Evolutionary conservation across 352 stramenopile species (phyloP), one percentile per base, ranked within the genome.

Genomic region (Halophytophthora polymorphica): DNA sequence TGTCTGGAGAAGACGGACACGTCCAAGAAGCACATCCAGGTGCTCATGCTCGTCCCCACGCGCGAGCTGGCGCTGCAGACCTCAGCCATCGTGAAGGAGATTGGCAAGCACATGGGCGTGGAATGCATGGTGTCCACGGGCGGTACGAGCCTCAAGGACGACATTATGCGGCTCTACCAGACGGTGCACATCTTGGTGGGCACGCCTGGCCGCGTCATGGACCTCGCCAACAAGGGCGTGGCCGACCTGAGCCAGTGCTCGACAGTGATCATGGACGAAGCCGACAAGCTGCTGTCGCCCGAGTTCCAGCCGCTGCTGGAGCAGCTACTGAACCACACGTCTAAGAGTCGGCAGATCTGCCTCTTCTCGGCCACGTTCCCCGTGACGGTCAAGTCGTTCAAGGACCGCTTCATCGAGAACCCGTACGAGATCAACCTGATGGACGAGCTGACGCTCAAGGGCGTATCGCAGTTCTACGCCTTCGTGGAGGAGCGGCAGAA

Each of bases 361-460:
- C 85, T 99, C 17, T 99, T 99, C 68, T 99, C 93, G 47, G 98
- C 98, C 13, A 99, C 98, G n/a, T 99, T 99, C 70, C 97, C 97
- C 0, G 96, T 99, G 23, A 98, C 96, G 42, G 97, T 99, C 29
- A 99, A 99, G 78, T 75, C 84, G 25, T 99, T 99, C 77, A 99
- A 98, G 71, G 89, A 99, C 71, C 95, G 98, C 53, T 98, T 98
- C 61, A 96, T 99, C 28, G 86, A 96, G 18, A 98, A 98, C 63
- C 95, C 97, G 45, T 99, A 99, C 76, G 96, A 98, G 72, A 99
- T 99, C 77, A 99, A 99, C 72, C 85, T 99, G 38, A 99, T 99
- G 97, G 96, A 99, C 62, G 96, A 99, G 65, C 80, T 99, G 39
- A 99, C 97, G 18, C 90, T 99, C 29, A 96, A 98, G 48, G 97